Evolutionary conservation across 2,329 filamentous ascomycete species (phyloP), one percentile per base, ranked within the genome.

Genomic region (Neurospora crassa): DNA sequence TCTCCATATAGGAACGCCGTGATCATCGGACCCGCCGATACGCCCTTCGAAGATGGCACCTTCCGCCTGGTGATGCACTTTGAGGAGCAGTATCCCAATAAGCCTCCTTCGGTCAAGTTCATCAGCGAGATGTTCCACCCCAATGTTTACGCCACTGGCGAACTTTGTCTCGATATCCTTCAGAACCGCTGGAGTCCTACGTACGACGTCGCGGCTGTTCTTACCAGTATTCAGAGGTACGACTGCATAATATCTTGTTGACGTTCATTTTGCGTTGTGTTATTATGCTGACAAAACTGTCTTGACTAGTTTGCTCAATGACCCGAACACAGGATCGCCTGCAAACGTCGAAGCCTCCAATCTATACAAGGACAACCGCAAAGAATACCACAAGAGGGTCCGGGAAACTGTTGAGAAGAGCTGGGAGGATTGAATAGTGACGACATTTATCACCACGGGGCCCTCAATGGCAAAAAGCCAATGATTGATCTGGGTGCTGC

Each of bases 41-140:
- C 96, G 1, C 95, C 96, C 1, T 99, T 98, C 78, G 96, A 99
- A 82, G 96, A 99, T 81, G 96, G 96, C 74, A 99, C 96, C 29
- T 99, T 99, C 81, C 88, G 95, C 75, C 90, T 99, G 12, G 94
- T 98, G 69, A 98, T 99, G 95, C 94, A 97, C 79, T 99, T 99
- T 77, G 96, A 98, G 80, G 96, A 99, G 81, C 94, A 97, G 79
- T 99, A 99, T 78, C 96, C 96, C 40, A 99, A 98, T 84, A 98
- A 98, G 81, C 96, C 96, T 5, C 96, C 96, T 0, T 92, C 94
- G 42, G 96, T 98, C 83, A 98, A 98, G 80, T 99, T 99, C 81
- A 97, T 99, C 80, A 97, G 93, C 82, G 90, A 96, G 81, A 99
- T 99, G 96, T 99, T 99, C 82, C 96, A 99, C 78, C 96, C 96